Evolutionary conservation across 352 stramenopile genomes (phyloP), one percentile per base, ranked within the genome.

Genomic region (Pelagophyceae sp.): DNA sequence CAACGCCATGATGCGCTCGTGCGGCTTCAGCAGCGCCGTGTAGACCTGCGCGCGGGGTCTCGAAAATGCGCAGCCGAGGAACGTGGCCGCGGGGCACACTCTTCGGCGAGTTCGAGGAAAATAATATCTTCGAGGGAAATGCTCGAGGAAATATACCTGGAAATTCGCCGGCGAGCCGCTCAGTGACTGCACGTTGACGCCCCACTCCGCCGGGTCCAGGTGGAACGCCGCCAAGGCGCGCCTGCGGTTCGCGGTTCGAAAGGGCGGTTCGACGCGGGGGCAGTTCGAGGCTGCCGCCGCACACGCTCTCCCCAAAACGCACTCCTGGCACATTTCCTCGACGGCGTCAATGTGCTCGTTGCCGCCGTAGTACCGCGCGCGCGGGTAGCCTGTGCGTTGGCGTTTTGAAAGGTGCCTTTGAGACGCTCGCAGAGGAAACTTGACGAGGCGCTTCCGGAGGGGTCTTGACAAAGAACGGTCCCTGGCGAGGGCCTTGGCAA

Each of bases 281-380:
- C n/a, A n/a, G n/a, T n/a, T n/a, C n/a, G n/a, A n/a, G n/a, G n/a
- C n/a, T n/a, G n/a, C n/a, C n/a, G n/a, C n/a, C n/a, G n/a, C n/a
- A n/a, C n/a, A n/a, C n/a, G n/a, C n/a, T n/a, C n/a, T n/a, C n/a
- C n/a, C n/a, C n/a, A n/a, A n/a, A n/a, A n/a, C n/a, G n/a, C n/a
- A n/a, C 1, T 27, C 23, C 77, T 98, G 96, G 87, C 97, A 99
- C 40, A 99, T 83, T 38, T 92, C 85, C 85, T 99, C 97, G 33
- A 97, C 93, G 83, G 98, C 87, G 87, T 99, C 96, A 82, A 99
- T 99, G 83, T 98, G 93, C 86, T 99, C 95, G 87, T 99, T 99
- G 50, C 96, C 97, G 72, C 96, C 97, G 86, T 99, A 99, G 84
- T 98, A 98, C 38, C 89, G 77, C 38, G 87, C 88, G 38, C 93